Conservation (phyloP, 2,329 filamentous ascomycete genomes). For the Paecilomyces niveus region DNA sequence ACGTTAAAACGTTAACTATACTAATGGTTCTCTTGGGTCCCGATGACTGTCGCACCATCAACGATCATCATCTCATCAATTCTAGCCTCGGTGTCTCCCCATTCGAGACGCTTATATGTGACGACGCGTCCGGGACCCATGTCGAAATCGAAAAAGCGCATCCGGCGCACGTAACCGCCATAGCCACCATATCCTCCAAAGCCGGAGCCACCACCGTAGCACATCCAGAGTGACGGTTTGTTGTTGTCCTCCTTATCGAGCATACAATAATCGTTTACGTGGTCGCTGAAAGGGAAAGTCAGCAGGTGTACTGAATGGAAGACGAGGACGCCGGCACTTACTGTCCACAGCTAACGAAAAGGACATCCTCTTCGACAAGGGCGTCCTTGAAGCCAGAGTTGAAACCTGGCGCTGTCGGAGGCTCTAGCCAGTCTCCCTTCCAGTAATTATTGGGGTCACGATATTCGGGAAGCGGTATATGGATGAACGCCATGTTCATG, state of each 20-base stretch:
- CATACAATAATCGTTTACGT: constrained; percentile 94
- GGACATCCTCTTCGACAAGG: constrained; percentile 74
- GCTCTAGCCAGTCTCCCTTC: constrained; percentile 71
- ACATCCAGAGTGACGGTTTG: constrained; percentile 87
- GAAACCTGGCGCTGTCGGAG: constrained; percentile 77
- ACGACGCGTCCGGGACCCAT: constrained; percentile 81
- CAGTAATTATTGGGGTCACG: constrained; percentile 51
- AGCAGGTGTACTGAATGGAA: constrained; percentile 9
- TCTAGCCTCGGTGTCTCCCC: constrained; percentile 45
- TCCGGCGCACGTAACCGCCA: constrained; percentile 70
- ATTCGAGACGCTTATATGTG: constrained; percentile 88
- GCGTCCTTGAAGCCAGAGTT: constrained; percentile 93
- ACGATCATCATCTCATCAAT: constrained; percentile 57
- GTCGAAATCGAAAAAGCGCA: constrained; percentile 88
- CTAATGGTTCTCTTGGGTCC: constrained; percentile 10
- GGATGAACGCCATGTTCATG: constrained; percentile 94
- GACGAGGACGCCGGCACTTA: constrained; percentile 40
- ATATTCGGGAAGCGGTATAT: constrained; percentile 93
- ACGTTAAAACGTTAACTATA: background rate
- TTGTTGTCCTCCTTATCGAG: constrained; percentile 51
- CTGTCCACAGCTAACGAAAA: constrained; percentile 88
- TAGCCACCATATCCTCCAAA: constrained; percentile 96
- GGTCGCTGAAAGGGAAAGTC: constrained; percentile 55
- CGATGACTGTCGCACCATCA: constrained; percentile 49
- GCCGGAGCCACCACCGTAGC: constrained; percentile 84